These are phyloP conservation scores for Quercus wislizeni DNA, from an alignment of 306 rosid genomes.

Conservation along the genomic window DNA sequence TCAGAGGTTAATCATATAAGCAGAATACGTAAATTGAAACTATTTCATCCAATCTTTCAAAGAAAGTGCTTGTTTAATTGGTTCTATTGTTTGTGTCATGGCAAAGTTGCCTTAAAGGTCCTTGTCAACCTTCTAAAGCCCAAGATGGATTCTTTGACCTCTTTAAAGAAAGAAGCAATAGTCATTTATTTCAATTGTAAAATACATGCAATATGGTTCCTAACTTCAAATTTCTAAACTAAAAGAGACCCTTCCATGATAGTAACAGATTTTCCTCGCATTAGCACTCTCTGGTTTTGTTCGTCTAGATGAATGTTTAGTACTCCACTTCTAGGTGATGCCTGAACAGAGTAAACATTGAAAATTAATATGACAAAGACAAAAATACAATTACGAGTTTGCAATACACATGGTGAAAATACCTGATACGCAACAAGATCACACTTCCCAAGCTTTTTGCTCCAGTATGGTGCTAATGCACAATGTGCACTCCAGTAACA, in stretches of 20 bases:
- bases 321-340: conserved; percentile 75
- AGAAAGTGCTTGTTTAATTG: no score
- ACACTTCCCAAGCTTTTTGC: conserved; percentile 63
- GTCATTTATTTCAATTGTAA: background rate
- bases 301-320: conserved; percentile 57
- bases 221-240: conserved; percentile 25
- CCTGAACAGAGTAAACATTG: conserved; percentile 36
- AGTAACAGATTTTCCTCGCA: conserved; percentile 67
- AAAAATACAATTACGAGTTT: conserved; percentile 1
- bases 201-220: background rate
- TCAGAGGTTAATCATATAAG: no score
- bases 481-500: conserved; percentile 68
- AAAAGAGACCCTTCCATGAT: conserved; percentile 66
- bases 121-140: no score
- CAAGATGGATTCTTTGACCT: no score
- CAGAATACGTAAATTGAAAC: no score
- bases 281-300: conserved; percentile 55
- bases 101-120: no score
- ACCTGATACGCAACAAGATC: conserved; percentile 66
- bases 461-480: conserved; percentile 63
- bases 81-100: no score
- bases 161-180: no score
- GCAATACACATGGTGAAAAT: conserved; percentile 4
- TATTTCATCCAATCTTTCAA: no score
- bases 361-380: background rate